Evolutionary conservation across 768 basidiomycete species (phyloP).

Genomic region (Pleurotus sapidus): DNA sequence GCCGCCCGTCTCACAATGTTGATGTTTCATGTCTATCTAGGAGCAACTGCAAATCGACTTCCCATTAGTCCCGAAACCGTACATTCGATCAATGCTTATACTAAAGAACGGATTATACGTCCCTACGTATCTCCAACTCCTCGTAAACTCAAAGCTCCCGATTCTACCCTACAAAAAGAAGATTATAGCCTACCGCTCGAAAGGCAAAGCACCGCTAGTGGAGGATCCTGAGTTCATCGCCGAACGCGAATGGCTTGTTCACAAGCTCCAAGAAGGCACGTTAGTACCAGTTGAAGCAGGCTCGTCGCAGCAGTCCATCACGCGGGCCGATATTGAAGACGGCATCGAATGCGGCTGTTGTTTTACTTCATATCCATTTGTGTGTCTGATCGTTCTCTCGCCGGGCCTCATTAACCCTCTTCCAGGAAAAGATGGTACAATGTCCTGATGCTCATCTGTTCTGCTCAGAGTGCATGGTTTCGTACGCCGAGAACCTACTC

Average conservation of each 20-base stretch:
- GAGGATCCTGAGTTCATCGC: conserved; percentile 44
- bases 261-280: conserved; percentile 32
- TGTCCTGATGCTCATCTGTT: conserved; percentile 90
- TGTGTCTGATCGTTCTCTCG: background rate
- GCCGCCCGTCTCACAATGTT: conserved; percentile 7
- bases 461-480: conserved; percentile 67
- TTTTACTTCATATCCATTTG: conserved; percentile 36
- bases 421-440: conserved; percentile 80
- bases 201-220: conserved; percentile 37
- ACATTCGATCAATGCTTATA: conserved; percentile 45
- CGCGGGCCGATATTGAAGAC: conserved; percentile 42
- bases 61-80: conserved; percentile 51
- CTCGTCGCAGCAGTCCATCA: conserved; percentile 29
- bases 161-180: conserved; percentile 36
- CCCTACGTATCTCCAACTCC: conserved; percentile 57
- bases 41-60: conserved; percentile 55
- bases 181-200: conserved; percentile 27
- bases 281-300: conserved; percentile 21
- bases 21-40: conserved; percentile 24
- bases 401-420: background rate
- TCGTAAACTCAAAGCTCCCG: conserved; percentile 28
- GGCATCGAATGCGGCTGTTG: conserved; percentile 91
- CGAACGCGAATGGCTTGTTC: conserved; percentile 47
- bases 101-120: conserved; percentile 53
- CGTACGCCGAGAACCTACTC: conserved; percentile 66